phyloP scores from a whole-genome alignment of 768 basidiomycete genomes.

The Mycena olivaceomarginata region DNA sequence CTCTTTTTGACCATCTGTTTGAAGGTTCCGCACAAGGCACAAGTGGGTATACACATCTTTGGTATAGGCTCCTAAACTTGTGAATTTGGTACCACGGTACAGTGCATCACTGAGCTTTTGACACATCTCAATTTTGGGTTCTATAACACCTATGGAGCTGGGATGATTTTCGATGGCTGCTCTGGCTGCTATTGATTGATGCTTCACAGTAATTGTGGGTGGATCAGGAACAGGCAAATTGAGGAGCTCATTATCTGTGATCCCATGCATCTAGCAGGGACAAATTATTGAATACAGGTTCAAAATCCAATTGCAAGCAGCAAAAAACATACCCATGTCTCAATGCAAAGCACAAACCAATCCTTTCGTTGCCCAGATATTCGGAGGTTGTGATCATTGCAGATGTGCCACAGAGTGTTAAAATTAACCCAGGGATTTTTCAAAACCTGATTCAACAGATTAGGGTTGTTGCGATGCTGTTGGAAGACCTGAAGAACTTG shows the following conservation, averaged over 20 bases:
- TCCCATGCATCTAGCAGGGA: not conserved
- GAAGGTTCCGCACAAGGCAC: not conserved
- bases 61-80: not conserved
- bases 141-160: not conserved
- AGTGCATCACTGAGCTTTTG: not conserved
- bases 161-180: not conserved
- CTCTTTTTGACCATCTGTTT: not conserved
- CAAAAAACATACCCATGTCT: not conserved
- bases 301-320: not conserved
- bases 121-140: not conserved
- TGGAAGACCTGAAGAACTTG: not conserved
- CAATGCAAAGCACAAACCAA: not conserved
- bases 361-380: not conserved
- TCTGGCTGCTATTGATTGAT: not conserved
- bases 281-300: not conserved
- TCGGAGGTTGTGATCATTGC: conserved; percentile 16
- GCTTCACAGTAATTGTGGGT: not conserved
- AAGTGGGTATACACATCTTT: not conserved
- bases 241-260: conserved; percentile 1
- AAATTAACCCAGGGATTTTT: not conserved
- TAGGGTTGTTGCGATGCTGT: not conserved
- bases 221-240: not conserved
- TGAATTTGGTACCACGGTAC: not conserved
- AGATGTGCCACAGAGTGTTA: conserved; percentile 20
- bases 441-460: not conserved